These are phyloP conservation scores for Acacia melanoxylon DNA, from an alignment of 306 rosid species.

Conservation along the genomic window DNA sequence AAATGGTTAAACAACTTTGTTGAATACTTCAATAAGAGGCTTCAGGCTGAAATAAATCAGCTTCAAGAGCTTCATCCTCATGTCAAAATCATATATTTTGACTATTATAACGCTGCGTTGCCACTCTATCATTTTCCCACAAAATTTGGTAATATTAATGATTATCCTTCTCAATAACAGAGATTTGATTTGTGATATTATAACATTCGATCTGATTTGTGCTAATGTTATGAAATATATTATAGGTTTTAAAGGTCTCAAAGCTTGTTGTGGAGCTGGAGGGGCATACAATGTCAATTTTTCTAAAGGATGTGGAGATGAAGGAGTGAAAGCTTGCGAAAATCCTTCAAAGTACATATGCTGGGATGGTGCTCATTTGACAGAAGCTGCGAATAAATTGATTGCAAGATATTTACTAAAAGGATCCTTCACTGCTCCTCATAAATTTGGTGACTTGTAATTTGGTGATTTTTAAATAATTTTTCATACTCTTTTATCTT, in stretches of 20 bases:
- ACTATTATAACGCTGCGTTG: conserved; percentile 45
- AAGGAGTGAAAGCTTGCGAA: not conserved
- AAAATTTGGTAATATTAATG: conserved; percentile 33
- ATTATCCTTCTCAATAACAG: too few species aligned
- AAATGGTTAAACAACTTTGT: not conserved
- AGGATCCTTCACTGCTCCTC: not conserved
- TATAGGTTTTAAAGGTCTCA: not conserved
- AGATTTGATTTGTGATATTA: too few species aligned
- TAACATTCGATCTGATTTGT: not conserved
- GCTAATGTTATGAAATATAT: not conserved
- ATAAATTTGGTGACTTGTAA: not conserved
- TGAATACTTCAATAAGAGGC: not conserved
- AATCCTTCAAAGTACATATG: conserved; percentile 34
- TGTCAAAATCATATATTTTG: conserved; percentile 45
- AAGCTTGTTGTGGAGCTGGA: conserved; percentile 18
- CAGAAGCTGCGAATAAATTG: conserved; percentile 51
- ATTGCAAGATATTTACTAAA: conserved; percentile 27
- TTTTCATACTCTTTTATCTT: not conserved
- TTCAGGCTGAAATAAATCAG: not conserved
- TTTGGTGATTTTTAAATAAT: not conserved
- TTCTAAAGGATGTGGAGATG: not conserved
- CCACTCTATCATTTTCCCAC: conserved; percentile 33
- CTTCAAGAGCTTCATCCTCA: conserved; percentile 27
- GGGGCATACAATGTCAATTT: conserved; percentile 5
- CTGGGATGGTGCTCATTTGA: conserved; percentile 52